These are phyloP conservation scores for Penicillium sp. DNA, from an alignment of 2,329 filamentous ascomycete genomes.

Conservation along the genomic window DNA sequence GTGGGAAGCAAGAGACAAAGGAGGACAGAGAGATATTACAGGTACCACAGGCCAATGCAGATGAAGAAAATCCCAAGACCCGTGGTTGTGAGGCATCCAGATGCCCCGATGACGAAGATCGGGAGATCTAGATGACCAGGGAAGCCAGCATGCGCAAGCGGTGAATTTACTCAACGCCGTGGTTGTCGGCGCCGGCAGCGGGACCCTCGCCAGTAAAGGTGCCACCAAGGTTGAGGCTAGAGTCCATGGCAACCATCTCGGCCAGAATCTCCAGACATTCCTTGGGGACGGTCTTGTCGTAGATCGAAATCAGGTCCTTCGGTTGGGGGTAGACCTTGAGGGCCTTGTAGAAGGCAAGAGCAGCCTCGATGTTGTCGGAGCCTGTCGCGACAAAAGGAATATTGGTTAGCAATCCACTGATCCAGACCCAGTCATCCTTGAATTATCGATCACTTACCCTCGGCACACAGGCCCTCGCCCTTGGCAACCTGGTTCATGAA, in stretches of 20 bases:
- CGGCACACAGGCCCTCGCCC: conserved; percentile 79
- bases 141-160: not conserved
- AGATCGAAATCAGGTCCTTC: conserved; percentile 89
- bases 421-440: not conserved
- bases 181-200: conserved; percentile 34
- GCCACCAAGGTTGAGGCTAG: conserved; percentile 63
- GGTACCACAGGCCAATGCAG: conserved; percentile 8
- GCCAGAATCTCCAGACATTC: conserved; percentile 94
- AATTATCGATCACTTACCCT: conserved; percentile 62
- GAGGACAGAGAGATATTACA: conserved; percentile 16
- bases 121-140: not conserved
- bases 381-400: conserved; percentile 28
- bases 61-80: conserved; percentile 6
- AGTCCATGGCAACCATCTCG: conserved; percentile 96
- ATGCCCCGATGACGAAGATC: not conserved
- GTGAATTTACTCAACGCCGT: conserved; percentile 39
- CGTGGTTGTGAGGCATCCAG: not conserved
- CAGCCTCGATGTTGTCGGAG: conserved; percentile 68
- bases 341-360: conserved; percentile 95
- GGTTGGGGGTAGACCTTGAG: conserved; percentile 98
- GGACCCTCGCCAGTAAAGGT: conserved; percentile 39
- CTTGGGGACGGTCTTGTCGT: conserved; percentile 98
- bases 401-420: conserved; percentile 6
- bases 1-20: conserved; percentile 12
- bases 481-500: conserved; percentile 94